Conservation (phyloP, 2,329 filamentous ascomycete species). For the Phyllosticta citribraziliensis region DNA sequence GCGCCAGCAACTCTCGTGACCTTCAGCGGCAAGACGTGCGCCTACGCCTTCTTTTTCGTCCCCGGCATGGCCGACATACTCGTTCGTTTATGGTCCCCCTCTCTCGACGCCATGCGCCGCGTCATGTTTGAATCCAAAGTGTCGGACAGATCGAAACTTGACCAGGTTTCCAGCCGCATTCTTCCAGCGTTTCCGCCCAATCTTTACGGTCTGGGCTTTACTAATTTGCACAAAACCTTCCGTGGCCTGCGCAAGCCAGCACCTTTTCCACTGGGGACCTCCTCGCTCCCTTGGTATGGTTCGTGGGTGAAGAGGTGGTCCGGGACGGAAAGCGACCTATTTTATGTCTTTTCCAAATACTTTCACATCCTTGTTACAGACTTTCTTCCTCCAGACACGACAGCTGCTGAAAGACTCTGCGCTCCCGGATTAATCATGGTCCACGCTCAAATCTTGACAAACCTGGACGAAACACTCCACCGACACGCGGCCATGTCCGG, state of each 20-base stretch:
- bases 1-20: slow-evolving; percentile 57
- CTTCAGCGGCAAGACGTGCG: slow-evolving; percentile 83
- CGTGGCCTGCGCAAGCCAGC: slow-evolving; percentile 54
- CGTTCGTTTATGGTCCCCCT: slow-evolving; percentile 68
- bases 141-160: slow-evolving; percentile 37
- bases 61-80: slow-evolving; percentile 77
- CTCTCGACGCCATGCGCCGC: slow-evolving; percentile 58
- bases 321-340: slow-evolving; percentile 77
- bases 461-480: slow-evolving; percentile 76
- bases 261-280: slow-evolving; percentile 56
- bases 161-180: slow-evolving; percentile 49
- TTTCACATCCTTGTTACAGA: slow-evolving; percentile 72
- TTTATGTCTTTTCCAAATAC: slow-evolving; percentile 86
- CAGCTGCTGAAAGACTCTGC: slow-evolving; percentile 48
- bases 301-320: slow-evolving; percentile 80
- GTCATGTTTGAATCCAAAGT: slow-evolving; percentile 61
- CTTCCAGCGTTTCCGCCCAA: slow-evolving; percentile 59
- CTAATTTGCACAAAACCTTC: slow-evolving; percentile 50
- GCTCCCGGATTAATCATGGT: slow-evolving; percentile 71
- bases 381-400: slow-evolving; percentile 37
- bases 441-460: slow-evolving; percentile 69
- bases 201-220: slow-evolving; percentile 52
- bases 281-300: slow-evolving; percentile 73
- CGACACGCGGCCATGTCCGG: slow-evolving; percentile 42
- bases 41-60: slow-evolving; percentile 89